phyloP scores from a whole-genome alignment of 179 eudicot species.

The Patellifolia procumbens region DNA sequence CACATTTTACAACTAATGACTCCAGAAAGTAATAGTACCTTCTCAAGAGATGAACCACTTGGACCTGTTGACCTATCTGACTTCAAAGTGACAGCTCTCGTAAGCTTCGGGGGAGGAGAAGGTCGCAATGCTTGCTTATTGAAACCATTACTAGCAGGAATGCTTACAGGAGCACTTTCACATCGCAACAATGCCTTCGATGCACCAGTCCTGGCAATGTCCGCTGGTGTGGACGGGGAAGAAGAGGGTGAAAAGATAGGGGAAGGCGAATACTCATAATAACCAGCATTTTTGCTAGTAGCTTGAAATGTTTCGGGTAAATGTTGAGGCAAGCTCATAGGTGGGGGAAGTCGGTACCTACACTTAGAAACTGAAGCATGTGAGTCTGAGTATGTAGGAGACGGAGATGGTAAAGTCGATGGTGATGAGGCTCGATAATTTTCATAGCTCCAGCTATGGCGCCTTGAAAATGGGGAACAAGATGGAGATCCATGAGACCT shows the following conservation, averaged over 20 bases:
- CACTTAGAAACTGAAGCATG: conserved; percentile 50
- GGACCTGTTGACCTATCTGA: conserved; percentile 47
- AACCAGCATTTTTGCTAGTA: conserved; percentile 38
- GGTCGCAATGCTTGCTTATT: conserved; percentile 50
- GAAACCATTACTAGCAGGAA: conserved; percentile 54
- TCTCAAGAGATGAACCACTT: conserved; percentile 51
- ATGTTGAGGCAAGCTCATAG: conserved; percentile 56
- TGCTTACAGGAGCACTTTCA: conserved; percentile 84
- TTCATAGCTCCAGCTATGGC: conserved; percentile 93
- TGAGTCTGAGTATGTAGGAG: conserved; percentile 73
- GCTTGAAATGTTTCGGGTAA: conserved; percentile 47
- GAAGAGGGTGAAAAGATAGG: conserved; percentile 68
- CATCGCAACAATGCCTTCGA: conserved; percentile 54
- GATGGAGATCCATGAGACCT: conserved; percentile 53
- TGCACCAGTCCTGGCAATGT: conserved; percentile 35
- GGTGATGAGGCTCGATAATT: conserved; percentile 54
- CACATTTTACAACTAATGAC: conserved; percentile 9
- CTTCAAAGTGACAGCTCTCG: conserved; percentile 46
- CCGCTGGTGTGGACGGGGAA: conserved; percentile 81
- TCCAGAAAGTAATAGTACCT: conserved; percentile 40
- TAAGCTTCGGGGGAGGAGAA: conserved; percentile 57
- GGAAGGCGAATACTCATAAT: conserved; percentile 74
- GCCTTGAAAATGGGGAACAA: conserved; percentile 60
- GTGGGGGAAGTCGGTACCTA: conserved; percentile 51
- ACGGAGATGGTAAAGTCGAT: conserved; percentile 63